Evolutionary conservation across 768 basidiomycete genomes (phyloP).

Genomic region (Rossbeevera mucosa): DNA sequence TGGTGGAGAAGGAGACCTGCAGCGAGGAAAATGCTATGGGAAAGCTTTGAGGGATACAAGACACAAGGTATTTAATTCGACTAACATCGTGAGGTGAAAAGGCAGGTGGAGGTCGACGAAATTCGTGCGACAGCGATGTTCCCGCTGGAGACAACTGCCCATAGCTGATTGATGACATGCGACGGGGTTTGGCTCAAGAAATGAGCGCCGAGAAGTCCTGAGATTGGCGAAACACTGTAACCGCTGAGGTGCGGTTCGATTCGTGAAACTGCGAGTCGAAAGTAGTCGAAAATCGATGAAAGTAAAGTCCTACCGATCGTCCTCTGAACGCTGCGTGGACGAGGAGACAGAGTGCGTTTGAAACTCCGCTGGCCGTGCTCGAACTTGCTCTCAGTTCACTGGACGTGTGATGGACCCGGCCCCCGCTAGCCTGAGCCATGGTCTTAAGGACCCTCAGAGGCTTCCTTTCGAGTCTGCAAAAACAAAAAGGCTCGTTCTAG

Average conservation of each 20-base stretch:
- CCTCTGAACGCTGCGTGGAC: slow-evolving; percentile 6
- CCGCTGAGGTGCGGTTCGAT: background rate
- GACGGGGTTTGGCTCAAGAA: slow-evolving; percentile 2
- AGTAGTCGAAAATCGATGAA: background rate
- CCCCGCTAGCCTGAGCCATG: slow-evolving; percentile 14
- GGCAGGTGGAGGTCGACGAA: slow-evolving; percentile 24
- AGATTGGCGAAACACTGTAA: slow-evolving; percentile 1
- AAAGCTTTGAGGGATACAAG: slow-evolving; percentile 19
- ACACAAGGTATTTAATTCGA: slow-evolving; percentile 18
- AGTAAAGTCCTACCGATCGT: slow-evolving; percentile 7
- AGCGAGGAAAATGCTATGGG: slow-evolving; percentile 31
- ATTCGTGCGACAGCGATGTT: slow-evolving; percentile 23
- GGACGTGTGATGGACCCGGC: slow-evolving; percentile 20
- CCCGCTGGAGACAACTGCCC: slow-evolving; percentile 25
- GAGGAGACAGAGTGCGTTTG: slow-evolving; percentile 24
- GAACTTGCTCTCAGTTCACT: background rate
- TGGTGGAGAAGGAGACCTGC: slow-evolving; percentile 48
- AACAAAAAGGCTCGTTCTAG: slow-evolving; percentile 57
- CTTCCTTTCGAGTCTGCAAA: slow-evolving; percentile 48
- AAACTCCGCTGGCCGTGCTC: slow-evolving; percentile 30
- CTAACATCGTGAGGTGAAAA: slow-evolving; percentile 32
- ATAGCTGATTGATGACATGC: slow-evolving; percentile 27
- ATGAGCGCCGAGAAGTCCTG: slow-evolving; percentile 4
- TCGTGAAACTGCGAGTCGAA: slow-evolving; percentile 6
- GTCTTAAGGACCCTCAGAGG: slow-evolving; percentile 42